Evolutionary conservation across 1,284 basidiomycete genomes (phyloP).

Genomic region (Trametes polyzona): DNA sequence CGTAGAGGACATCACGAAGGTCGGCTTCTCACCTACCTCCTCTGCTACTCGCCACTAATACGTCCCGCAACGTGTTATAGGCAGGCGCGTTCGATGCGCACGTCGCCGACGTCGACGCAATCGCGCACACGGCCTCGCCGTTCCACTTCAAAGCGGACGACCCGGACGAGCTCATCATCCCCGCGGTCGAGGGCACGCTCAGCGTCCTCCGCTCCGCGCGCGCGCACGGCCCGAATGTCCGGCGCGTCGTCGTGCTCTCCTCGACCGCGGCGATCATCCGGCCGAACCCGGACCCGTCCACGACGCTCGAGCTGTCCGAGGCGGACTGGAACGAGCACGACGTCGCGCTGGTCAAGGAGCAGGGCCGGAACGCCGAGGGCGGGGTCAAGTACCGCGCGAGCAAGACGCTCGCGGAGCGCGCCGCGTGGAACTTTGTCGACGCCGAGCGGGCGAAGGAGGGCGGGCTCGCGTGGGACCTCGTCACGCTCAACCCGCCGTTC

Average conservation of each 20-base stretch:
- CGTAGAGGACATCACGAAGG: conserved; percentile 60
- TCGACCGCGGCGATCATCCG: conserved; percentile 56
- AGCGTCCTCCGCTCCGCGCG: conserved; percentile 32
- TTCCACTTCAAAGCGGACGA: conserved; percentile 41
- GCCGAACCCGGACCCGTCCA: conserved; percentile 11
- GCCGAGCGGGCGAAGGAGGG: no score
- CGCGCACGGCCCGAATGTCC: conserved; percentile 46
- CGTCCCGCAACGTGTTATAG: conserved; percentile 18
- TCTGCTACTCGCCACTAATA: neutral
- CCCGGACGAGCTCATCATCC: conserved; percentile 40
- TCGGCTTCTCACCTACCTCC: conserved; percentile 24
- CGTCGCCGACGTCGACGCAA: conserved; percentile 46
- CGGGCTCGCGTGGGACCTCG: conserved; percentile 55
- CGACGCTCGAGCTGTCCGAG: conserved; percentile 41
- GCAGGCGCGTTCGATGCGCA: conserved; percentile 45
- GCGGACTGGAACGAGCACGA: conserved; percentile 69
- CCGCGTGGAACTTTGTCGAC: conserved; percentile 62
- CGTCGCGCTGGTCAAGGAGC: conserved; percentile 51
- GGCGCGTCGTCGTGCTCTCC: conserved; percentile 70
- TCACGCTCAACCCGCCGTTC: conserved; percentile 58
- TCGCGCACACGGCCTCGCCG: conserved; percentile 52
- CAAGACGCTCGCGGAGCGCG: conserved; percentile 73
- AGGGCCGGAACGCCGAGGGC: conserved; percentile 49
- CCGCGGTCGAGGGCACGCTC: conserved; percentile 36
- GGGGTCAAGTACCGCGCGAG: conserved; percentile 56